These are phyloP conservation scores for Colletotrichum kahawae DNA, from an alignment of 2,329 filamentous ascomycete genomes.

Conservation along the genomic window DNA sequence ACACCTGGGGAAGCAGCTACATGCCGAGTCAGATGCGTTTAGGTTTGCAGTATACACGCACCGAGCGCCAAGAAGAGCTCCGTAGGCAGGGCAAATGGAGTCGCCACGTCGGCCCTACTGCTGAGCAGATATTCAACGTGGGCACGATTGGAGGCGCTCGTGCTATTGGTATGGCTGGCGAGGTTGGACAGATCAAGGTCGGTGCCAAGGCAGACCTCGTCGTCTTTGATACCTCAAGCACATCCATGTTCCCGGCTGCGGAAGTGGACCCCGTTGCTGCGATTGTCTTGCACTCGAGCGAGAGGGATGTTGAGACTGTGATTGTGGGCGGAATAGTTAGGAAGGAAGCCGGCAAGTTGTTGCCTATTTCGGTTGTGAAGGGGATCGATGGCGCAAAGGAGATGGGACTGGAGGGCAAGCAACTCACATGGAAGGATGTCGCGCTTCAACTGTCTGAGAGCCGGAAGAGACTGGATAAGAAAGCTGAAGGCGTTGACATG, in stretches of 20 bases:
- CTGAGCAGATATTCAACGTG: slow-evolving; percentile 49
- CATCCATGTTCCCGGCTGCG: slow-evolving; percentile 41
- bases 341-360: slow-evolving; percentile 36
- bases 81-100: slow-evolving; percentile 28
- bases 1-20: background rate
- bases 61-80: slow-evolving; percentile 24
- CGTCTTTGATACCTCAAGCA: slow-evolving; percentile 43
- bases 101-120: background rate
- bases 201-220: slow-evolving; percentile 54
- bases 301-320: slow-evolving; percentile 45
- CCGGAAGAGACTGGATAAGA: background rate
- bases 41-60: slow-evolving; percentile 29
- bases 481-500: background rate
- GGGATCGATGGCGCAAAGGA: background rate
- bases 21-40: slow-evolving; percentile 14
- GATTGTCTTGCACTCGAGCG: slow-evolving; percentile 45
- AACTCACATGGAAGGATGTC: background rate
- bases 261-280: slow-evolving; percentile 47
- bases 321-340: slow-evolving; percentile 45
- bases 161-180: slow-evolving; percentile 43
- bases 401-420: background rate
- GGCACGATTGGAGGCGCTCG: slow-evolving; percentile 51
- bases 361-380: background rate
- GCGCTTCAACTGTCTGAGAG: background rate
- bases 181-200: slow-evolving; percentile 48